Evolutionary conservation across 2,329 filamentous ascomycete species (phyloP).

Genomic region (Leptosphaerulina australis): DNA sequence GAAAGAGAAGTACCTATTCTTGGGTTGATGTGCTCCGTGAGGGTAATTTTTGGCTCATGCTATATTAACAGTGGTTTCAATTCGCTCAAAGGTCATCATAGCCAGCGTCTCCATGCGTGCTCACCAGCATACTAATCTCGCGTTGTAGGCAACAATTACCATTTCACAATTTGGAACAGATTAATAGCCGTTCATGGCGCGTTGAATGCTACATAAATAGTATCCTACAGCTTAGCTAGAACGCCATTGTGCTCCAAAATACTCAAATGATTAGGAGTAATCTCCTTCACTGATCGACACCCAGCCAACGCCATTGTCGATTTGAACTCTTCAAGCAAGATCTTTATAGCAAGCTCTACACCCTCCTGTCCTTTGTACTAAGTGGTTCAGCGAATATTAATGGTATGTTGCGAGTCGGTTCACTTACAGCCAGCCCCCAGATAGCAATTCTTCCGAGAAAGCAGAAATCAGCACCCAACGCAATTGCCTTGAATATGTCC

Average conservation of each 20-base stretch:
- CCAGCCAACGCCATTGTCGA: conserved; percentile 40
- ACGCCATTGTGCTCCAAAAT: conserved; percentile 17
- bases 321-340: conserved; percentile 44
- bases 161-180: neutral
- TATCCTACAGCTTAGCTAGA: conserved; percentile 14
- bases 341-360: conserved; percentile 53
- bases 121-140: neutral
- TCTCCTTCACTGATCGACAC: conserved; percentile 16
- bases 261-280: conserved; percentile 19
- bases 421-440: conserved; percentile 56
- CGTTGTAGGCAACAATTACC: neutral
- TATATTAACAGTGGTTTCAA: conserved; percentile 1
- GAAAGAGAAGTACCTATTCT: conserved; percentile 8
- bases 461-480: conserved; percentile 58
- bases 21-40: conserved; percentile 19
- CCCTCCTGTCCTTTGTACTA: conserved; percentile 48
- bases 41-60: conserved; percentile 20
- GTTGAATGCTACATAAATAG: neutral
- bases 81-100: neutral
- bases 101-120: too few species aligned
- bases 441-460: conserved; percentile 57
- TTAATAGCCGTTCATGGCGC: neutral
- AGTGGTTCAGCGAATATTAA: conserved; percentile 4
- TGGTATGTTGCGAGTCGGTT: neutral
- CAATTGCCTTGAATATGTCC: conserved; percentile 64